Evolutionary conservation across 495 filamentous ascomycete species (phyloP), one percentile per base, ranked within the genome.

Genomic region (Penicillium chermesinum): DNA sequence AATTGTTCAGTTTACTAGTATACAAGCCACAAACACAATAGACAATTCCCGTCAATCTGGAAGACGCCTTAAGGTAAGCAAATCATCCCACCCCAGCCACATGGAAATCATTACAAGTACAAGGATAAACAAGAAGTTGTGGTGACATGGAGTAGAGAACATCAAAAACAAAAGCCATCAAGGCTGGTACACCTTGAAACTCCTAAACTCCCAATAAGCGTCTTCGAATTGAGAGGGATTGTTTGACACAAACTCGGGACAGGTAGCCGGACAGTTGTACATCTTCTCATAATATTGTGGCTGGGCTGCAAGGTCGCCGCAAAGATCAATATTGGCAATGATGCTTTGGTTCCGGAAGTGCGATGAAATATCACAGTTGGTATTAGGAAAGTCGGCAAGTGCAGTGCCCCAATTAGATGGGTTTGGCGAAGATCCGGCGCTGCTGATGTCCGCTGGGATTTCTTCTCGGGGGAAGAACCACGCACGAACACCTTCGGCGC

Each of bases 341-440:
- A 79, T 79, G 49, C 67, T 72, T 53, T 74, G 67, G 40, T 79
- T 79, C 32, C 46, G 53, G 60, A 79, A 79, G 46, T 77, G 71
- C 2, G 61, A 54, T 1, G 50, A 32, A 43, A 77, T 74, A 44
- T 76, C 62, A 48, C 75, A 79, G 41, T 76, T 44, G 0, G 75
- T 77, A 22, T 55, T 61, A 7, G 77, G 75, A 56, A 79, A 79
- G 51, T 79, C 75, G 1, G 75, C 75, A 18, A 76, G 48, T 3
- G 75, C 62, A 6, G 55, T 61, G 1, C 64, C 70, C 75, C 75
- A 79, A 2, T 54, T 61, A 1, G 69, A 74, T 0, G 75, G 74
- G 52, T 79, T 67, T 0, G 75, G 75, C 2, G 32, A 52, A 10
- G 43, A 46, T 20, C 25, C 53, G 2, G 39, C 37, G 38, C 56